phyloP scores from a whole-genome alignment of 1,284 basidiomycete species.

The Neonothopanus nambi region DNA sequence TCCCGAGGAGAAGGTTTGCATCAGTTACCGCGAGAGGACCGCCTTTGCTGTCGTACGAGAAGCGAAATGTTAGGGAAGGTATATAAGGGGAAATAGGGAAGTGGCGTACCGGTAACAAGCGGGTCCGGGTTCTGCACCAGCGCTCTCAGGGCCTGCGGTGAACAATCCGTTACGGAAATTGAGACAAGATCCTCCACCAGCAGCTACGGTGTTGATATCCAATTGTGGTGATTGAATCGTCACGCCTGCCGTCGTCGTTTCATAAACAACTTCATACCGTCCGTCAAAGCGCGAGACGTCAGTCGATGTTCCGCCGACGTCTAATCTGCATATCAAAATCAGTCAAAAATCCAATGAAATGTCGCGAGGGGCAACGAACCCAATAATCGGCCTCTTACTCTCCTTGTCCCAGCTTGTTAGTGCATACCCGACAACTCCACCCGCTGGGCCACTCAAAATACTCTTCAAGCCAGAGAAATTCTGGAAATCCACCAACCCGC shows the following conservation, averaged over 20 bases:
- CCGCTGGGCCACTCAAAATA: conserved; percentile 86
- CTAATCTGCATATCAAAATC: conserved; percentile 45
- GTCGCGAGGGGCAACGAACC: conserved; percentile 41
- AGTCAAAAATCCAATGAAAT: neutral
- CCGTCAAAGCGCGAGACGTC: conserved; percentile 90
- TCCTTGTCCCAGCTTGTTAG: conserved; percentile 80
- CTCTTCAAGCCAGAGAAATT: conserved; percentile 89
- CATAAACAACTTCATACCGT: conserved; percentile 84
- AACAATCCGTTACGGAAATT: conserved; percentile 83
- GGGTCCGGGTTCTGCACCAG: conserved; percentile 84
- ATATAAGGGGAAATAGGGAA: conserved; percentile 26
- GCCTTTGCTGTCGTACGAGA: conserved; percentile 58
- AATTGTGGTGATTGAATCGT: conserved; percentile 87
- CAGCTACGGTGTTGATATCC: conserved; percentile 87
- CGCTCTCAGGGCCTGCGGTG: conserved; percentile 81
- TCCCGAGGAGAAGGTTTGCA: conserved; percentile 82
- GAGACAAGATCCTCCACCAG: conserved; percentile 84
- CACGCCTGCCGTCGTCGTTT: conserved; percentile 90
- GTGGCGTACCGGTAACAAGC: conserved; percentile 64
- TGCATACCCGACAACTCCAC: conserved; percentile 87
- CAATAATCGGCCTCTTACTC: conserved; percentile 70
- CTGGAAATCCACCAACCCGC: conserved; percentile 82
- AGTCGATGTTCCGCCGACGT: conserved; percentile 87
- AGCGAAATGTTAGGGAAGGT: neutral
- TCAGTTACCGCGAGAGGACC: conserved; percentile 87